Conservation (phyloP, 192 early-diverging fungal genomes). For the Dissophora ornata region DNA sequence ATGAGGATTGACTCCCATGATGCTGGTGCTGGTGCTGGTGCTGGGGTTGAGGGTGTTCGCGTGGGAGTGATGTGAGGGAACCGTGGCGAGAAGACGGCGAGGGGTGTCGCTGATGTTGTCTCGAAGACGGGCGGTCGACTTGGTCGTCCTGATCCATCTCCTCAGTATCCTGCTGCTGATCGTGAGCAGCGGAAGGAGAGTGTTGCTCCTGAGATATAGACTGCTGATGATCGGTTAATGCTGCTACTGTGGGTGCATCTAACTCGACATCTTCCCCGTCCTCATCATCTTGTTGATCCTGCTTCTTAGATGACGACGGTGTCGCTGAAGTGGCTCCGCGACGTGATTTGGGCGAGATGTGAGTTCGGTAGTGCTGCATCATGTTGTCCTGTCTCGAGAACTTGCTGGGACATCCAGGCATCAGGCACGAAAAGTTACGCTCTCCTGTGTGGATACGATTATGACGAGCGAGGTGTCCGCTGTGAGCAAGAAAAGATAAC, state of each 20-base stretch:
- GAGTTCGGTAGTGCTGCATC: slow-evolving; percentile 90
- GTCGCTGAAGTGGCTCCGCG: slow-evolving; percentile 42
- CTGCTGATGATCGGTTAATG: neutral
- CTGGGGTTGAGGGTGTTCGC: slow-evolving; percentile 6
- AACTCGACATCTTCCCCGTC: neutral
- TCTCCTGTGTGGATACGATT: slow-evolving; percentile 85
- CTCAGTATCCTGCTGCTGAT: slow-evolving; percentile 12
- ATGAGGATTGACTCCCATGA: neutral
- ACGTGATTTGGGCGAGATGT: slow-evolving; percentile 76
- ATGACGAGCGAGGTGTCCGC: slow-evolving; percentile 86
- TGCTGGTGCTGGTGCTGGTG: slow-evolving; percentile 16
- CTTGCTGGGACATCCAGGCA: slow-evolving; percentile 76
- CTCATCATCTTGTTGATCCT: slow-evolving; percentile 14
- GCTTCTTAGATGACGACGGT: slow-evolving; percentile 6
- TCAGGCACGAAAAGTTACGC: slow-evolving; percentile 79
- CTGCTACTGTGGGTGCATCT: neutral
- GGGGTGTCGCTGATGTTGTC: slow-evolving; percentile 11
- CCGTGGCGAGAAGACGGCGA: neutral
- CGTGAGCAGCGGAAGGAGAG: slow-evolving; percentile 20
- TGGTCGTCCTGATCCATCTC: slow-evolving; percentile 28
- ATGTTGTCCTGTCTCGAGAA: slow-evolving; percentile 89
- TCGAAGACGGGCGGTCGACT: slow-evolving; percentile 1
- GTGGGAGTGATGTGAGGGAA: neutral
- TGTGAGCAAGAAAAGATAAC: slow-evolving; percentile 24
- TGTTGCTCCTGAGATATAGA: slow-evolving; percentile 6